Evolutionary conservation across 2,329 filamentous ascomycete genomes (phyloP), one percentile per base, ranked within the genome.

Genomic region (Pyrenophora seminiperda): DNA sequence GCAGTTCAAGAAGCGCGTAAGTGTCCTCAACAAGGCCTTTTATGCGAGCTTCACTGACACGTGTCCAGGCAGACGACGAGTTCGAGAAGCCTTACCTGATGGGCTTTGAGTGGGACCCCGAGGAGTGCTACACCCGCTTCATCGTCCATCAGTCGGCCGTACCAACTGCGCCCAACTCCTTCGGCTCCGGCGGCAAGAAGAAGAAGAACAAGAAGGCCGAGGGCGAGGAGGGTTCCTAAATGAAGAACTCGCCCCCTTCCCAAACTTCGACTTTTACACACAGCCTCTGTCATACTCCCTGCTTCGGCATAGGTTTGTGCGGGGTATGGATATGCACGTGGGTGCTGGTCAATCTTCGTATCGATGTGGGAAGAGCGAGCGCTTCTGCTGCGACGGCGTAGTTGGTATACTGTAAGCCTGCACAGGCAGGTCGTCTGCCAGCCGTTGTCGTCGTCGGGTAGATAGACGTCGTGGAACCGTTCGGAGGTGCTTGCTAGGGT

Each of bases 81-180:
- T 81, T 97, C 54, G 89, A 93, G 47, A 81, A 83, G 61, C 90
- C 92, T 58, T 91, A 92, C 81, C 87, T 97, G 62, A 87, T 87
- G 67, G 93, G 93, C 61, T 97, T 97, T 79, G 91, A 96, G 81
- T 97, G 92, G 92, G 89, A 96, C 77, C 90, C 88, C 73, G 89
- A 96, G 64, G 90, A 96, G 76, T 91, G 86, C 71, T 96, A 91
- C 86, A 93, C 90, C 46, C 84, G 85, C 59, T 83, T 97, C 68
- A 80, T 95, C 66, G 91, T 97, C 57, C 91, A 94, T 76, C 89
- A 93, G 72, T 87, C 87, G 74, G 87, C 86, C 75, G 82, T 88
- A 63, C 61, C 62, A 31, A 62, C 61, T 10, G 62, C 60, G 5
- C 41, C 53, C 36, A 63, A 63, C 41, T 37, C 48, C 30, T 84